Base-by-base conservation (phyloP, 2,329 filamentous ascomycete genomes). In the Fusarium sp. region DNA sequence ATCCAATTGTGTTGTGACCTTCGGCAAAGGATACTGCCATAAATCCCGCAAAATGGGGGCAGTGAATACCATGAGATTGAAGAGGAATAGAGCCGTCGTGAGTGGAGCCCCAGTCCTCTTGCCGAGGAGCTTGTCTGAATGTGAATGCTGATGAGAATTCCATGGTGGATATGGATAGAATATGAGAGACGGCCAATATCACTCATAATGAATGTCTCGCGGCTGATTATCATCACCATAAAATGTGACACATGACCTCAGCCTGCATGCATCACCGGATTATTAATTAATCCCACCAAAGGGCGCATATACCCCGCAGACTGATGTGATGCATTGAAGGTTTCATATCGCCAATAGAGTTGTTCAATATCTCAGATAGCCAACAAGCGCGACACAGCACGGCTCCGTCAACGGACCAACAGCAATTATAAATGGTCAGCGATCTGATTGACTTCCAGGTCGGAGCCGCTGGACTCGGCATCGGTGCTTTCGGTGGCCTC, bases 1-100 rank as follows among this genome's bases (percentile, higher is more conserved):
- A 13, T 10, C 46, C 54, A 6, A 41, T 10, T 5, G 4, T 15
- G n/a, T 57, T 9, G 8, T 26, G 3, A 3, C 21, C 46, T 9
- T 28, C 18, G 13, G 54, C 35, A 24, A 57, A 28, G 15, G 26
- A 53, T 26, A 33, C 54, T 33, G 54, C 54, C 16, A 57, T 53
- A 33, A 53, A 57, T 20, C 54, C 54, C 54, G 54, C 54, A 57
- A 57, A 57, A 37, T 41, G 46, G 33, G 46, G 54, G 6, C 54
- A 57, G 21, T 33, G 28, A 24, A 35, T 52, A 1, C 43, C 53
- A 11, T 20, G 20, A 12, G 53, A 16, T n/a, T 18, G 20, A 3
- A 18, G 5, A 35, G 16, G 8, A 15, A 33, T 38, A 53, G 46
- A 35, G 9, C 5, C 16, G 23, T 33, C 16, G n/a, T 13, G 23